Conservation (phyloP, 345 rosid species). For the Pseudoturritis turrita region DNA sequence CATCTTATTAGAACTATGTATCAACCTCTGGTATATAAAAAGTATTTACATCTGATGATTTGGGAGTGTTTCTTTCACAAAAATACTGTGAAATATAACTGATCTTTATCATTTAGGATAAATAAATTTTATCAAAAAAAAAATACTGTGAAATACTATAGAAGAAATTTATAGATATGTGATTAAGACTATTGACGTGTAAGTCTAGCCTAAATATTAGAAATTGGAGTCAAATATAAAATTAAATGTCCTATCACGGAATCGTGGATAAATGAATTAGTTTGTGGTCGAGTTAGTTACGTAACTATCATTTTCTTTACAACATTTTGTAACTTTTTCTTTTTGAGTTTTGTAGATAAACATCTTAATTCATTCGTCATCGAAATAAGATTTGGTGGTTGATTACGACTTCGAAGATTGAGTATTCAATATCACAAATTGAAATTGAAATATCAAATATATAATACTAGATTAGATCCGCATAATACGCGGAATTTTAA, state of each 20-base stretch:
- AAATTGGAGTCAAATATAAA: background rate
- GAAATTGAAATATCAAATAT: background rate
- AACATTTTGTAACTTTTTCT: background rate
- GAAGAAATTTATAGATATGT: background rate
- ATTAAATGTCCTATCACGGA: background rate
- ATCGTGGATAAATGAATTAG: background rate
- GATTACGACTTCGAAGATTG: constrained; percentile 5
- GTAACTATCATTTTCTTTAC: constrained; percentile 15
- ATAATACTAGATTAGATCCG: too few species aligned
- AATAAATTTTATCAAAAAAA: too few species aligned
- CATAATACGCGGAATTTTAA: too few species aligned
- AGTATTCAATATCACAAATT: background rate
- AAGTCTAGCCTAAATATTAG: constrained; percentile 8
- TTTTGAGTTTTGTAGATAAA: constrained; percentile 17
- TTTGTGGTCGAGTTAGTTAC: constrained; percentile 23
- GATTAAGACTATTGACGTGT: constrained; percentile 1
- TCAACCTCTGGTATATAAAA: background rate
- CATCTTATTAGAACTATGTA: background rate
- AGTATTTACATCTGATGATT: background rate
- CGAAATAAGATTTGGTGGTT: constrained; percentile 15
- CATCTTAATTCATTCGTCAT: constrained; percentile 4
- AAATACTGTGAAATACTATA: background rate
- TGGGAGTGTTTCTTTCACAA: background rate
- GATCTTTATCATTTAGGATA: too few species aligned
- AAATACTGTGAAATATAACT: too few species aligned